These are phyloP conservation scores for Aspergillus japonicus DNA, from an alignment of 2,329 filamentous ascomycete species.

Conservation along the genomic window DNA sequence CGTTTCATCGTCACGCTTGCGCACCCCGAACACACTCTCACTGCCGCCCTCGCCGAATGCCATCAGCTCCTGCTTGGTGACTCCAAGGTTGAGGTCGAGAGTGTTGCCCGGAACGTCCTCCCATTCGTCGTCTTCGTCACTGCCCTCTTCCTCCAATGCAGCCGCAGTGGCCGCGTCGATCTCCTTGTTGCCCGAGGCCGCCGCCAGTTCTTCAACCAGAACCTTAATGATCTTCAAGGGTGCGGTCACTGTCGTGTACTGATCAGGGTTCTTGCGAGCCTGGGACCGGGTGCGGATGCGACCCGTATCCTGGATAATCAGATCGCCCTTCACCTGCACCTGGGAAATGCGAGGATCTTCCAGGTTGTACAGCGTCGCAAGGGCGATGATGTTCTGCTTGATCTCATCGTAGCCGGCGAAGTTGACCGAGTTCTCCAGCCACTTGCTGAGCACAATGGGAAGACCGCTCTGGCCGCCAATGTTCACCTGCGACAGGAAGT, in stretches of 20 bases:
- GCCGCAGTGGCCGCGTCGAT: conserved; percentile 58
- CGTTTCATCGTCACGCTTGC: conserved; percentile 84
- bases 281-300: conserved; percentile 92
- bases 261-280: conserved; percentile 82
- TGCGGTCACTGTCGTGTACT: conserved; percentile 82
- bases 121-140: conserved; percentile 78
- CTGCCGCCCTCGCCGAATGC: conserved; percentile 59
- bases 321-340: conserved; percentile 85
- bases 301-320: conserved; percentile 76
- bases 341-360: conserved; percentile 76
- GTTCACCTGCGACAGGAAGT: conserved; percentile 82
- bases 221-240: conserved; percentile 96
- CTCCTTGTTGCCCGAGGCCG: conserved; percentile 63
- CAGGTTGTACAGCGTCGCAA: conserved; percentile 86
- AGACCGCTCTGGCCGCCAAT: conserved; percentile 76
- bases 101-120: conserved; percentile 79
- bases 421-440: conserved; percentile 94
- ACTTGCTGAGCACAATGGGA: conserved; percentile 85
- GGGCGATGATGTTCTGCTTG: conserved; percentile 89
- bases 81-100: conserved; percentile 70
- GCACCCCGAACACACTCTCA: conserved; percentile 48
- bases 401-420: conserved; percentile 99
- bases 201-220: conserved; percentile 84
- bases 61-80: conserved; percentile 76
- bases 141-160: conserved; percentile 59